Percentiles rank a stretch among this genome's conserved stretches.
Conservation (phyloP, 2,329 filamentous ascomycete genomes). For the Nakataea oryzae region DNA sequence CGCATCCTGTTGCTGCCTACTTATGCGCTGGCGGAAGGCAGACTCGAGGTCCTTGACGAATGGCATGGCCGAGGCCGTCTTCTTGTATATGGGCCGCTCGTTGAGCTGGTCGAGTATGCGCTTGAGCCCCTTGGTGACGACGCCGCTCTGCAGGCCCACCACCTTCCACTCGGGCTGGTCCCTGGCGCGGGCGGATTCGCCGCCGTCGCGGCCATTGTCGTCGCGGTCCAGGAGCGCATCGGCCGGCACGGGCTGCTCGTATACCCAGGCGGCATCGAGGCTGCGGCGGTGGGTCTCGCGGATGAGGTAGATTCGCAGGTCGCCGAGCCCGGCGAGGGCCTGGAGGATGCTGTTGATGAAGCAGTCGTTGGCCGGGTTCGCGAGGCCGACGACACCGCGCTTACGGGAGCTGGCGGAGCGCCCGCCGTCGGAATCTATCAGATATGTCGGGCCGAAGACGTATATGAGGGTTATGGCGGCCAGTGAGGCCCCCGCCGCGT, state of each 20-base stretch:
- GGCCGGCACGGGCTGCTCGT: conserved; percentile 48
- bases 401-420: conserved; percentile 40
- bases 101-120: conserved; percentile 88
- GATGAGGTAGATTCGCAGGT: conserved; percentile 85
- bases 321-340: conserved; percentile 79
- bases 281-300: conserved; percentile 77
- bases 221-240: conserved; percentile 9
- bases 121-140: conserved; percentile 81
- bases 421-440: conserved; percentile 68
- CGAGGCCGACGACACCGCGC: conserved; percentile 79
- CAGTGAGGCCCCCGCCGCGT: conserved; percentile 90
- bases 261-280: conserved; percentile 62
- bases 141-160: conserved; percentile 63
- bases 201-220: conserved; percentile 1
- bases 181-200: not conserved
- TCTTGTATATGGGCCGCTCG: conserved; percentile 85
- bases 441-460: conserved; percentile 95
- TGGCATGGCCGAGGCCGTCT: conserved; percentile 78
- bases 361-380: conserved; percentile 89
- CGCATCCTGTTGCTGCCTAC: conserved; percentile 90
- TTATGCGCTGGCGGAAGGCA: conserved; percentile 84
- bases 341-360: conserved; percentile 97
- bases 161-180: conserved; percentile 48
- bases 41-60: conserved; percentile 78
- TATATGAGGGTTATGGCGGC: conserved; percentile 93